These are phyloP conservation scores for Aphanoascus verrucosus DNA, from an alignment of 2,329 filamentous ascomycete species.

Conservation along the genomic window DNA sequence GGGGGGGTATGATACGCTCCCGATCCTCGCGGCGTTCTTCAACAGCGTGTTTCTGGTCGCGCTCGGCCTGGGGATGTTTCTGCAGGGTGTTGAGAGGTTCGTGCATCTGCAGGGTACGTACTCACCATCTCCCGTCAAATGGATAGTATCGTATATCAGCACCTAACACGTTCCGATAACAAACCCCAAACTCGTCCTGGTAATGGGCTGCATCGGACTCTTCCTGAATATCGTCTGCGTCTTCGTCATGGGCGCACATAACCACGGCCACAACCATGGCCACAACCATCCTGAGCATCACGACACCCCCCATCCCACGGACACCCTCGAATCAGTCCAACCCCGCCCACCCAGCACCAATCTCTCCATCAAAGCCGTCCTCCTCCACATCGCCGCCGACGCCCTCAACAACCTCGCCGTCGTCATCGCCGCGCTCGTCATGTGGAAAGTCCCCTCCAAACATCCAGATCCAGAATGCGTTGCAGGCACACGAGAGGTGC, in stretches of 20 bases:
- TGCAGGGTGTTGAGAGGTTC: conserved; percentile 64
- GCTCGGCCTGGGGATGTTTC: conserved; percentile 58
- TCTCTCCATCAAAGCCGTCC: conserved; percentile 33
- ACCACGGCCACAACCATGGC: conserved; percentile 20
- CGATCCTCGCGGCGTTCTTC: conserved; percentile 46
- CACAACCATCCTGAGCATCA: neutral
- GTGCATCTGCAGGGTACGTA: conserved; percentile 44
- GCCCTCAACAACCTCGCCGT: conserved; percentile 68
- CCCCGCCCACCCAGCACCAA: neutral
- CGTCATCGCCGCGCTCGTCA: conserved; percentile 56
- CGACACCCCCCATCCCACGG: neutral
- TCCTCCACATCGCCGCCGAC: conserved; percentile 62
- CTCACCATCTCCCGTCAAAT: neutral
- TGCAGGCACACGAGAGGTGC: neutral
- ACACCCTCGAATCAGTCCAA: neutral
- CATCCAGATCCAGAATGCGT: neutral
- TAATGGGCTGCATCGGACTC: conserved; percentile 59
- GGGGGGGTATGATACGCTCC: conserved; percentile 8
- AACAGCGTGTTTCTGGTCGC: conserved; percentile 66
- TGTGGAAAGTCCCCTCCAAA: conserved; percentile 43
- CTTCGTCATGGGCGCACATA: conserved; percentile 52
- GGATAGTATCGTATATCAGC: no score
- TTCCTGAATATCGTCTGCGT: conserved; percentile 57
- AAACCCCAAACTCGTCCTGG: conserved; percentile 55
- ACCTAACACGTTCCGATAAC: conserved; percentile 41